Evolutionary conservation across 1,284 basidiomycete species (phyloP).

Genomic region (Cryptococcus floricola): DNA sequence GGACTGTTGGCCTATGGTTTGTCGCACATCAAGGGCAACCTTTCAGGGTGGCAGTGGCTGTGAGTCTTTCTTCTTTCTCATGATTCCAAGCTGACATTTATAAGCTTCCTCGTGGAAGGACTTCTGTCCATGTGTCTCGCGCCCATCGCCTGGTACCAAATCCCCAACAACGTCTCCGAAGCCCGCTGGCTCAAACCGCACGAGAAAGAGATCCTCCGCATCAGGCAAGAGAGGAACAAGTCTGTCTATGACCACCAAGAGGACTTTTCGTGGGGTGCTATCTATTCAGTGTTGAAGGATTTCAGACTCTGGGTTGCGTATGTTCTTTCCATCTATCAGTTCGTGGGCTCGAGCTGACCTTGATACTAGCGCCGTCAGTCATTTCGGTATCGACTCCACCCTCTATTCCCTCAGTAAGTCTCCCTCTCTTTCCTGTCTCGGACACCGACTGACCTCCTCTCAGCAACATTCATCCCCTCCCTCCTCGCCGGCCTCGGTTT

Average conservation of each 20-base stretch:
- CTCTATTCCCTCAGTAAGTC: slow-evolving; percentile 9
- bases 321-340: background rate
- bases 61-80: background rate
- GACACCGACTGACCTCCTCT: background rate
- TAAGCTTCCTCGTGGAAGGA: slow-evolving; percentile 9
- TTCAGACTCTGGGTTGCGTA: slow-evolving; percentile 1
- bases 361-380: slow-evolving; percentile 4
- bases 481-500: slow-evolving; percentile 26
- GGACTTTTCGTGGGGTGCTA: slow-evolving; percentile 3
- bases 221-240: slow-evolving; percentile 2
- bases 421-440: background rate
- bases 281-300: slow-evolving; percentile 4
- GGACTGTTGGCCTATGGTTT: slow-evolving; percentile 35
- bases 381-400: slow-evolving; percentile 10
- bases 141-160: slow-evolving; percentile 7
- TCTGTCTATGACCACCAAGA: slow-evolving; percentile 4
- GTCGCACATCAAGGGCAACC: slow-evolving; percentile 14
- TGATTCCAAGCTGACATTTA: background rate
- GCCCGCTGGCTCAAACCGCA: slow-evolving; percentile 5
- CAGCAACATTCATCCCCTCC: slow-evolving; percentile 24
- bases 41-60: slow-evolving; percentile 9
- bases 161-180: slow-evolving; percentile 8
- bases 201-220: slow-evolving; percentile 1
- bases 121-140: slow-evolving; percentile 6
- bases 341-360: background rate